Base-by-base conservation (phyloP, 148 eudicot genomes). In the Diospyros kaki region DNA sequence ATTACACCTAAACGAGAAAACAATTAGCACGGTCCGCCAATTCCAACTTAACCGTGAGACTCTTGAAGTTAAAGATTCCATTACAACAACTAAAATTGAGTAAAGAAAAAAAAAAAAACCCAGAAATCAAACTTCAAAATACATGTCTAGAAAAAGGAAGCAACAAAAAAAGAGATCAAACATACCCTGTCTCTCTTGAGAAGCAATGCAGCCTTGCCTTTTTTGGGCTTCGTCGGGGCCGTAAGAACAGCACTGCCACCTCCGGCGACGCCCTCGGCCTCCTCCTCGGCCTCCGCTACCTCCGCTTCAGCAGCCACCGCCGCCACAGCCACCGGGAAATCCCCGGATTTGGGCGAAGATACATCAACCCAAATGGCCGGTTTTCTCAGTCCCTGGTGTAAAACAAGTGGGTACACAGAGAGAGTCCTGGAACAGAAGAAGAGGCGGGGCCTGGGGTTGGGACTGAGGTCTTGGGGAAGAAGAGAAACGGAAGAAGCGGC, bases 201-300 rank as follows among this genome's bases (percentile, higher is more conserved):
- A 69, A 83, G 90, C 84, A 94, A 85, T 8, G 98, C 97, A 82
- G 98, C 98, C 70, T 94, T 91, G 73, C 97, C 98, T 80, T 83
- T 94, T 87, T 91, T 94, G 53, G 93, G 95, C 83, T 88, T 94
- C 1, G 87, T 46, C 5, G 72, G 80, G 13, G 76, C 68, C 2
- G 74, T 76, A 48, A 84, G 48, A 5, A 12, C 62, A 41, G 70
- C 87, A 18, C 28, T 28, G 28, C 28, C 28, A 28, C 81, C 89
- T 48, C 48, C 84, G 5, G 56, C 78, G 5, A 14, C 85, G 15
- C n/a, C 76, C 6, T 59, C 86, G 28, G 0, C 28, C 41, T 54
- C 85, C 7, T 79, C 77, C 6, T 76, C 77, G 56, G 78, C 81
- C 6, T 59, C 88, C 43, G 39, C 81, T 54, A 76, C 84, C 4